Conservation (phyloP, 2,329 filamentous ascomycete species). For the Sclerotinia subarctica region DNA sequence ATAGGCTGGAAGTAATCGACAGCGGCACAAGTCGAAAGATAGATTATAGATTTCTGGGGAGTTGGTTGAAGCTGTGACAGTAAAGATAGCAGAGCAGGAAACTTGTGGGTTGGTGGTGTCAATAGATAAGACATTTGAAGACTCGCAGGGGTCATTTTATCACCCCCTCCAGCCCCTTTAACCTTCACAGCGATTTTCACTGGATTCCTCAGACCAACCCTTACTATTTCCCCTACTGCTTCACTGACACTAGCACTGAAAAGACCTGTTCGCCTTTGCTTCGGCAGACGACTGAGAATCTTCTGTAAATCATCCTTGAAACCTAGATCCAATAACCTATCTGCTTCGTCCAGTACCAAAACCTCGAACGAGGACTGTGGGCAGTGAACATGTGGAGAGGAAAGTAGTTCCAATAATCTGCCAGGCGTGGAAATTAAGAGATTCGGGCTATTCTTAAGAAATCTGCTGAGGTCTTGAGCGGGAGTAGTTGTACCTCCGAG, state of each 20-base stretch:
- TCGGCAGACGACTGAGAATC: slow-evolving; percentile 80
- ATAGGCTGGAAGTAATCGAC: slow-evolving; percentile 92
- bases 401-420: slow-evolving; percentile 80
- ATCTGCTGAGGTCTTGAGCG: slow-evolving; percentile 81
- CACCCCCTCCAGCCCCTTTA: slow-evolving; percentile 68
- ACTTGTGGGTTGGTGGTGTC: slow-evolving; percentile 72
- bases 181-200: slow-evolving; percentile 95
- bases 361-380: slow-evolving; percentile 87
- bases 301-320: slow-evolving; percentile 89
- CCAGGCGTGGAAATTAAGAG: slow-evolving; percentile 89
- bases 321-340: slow-evolving; percentile 85
- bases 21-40: slow-evolving; percentile 87
- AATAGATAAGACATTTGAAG: slow-evolving; percentile 86
- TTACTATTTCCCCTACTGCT: slow-evolving; percentile 87
- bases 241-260: slow-evolving; percentile 97
- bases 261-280: slow-evolving; percentile 87
- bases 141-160: slow-evolving; percentile 85
- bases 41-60: slow-evolving; percentile 84
- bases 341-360: slow-evolving; percentile 90
- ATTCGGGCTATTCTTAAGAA: slow-evolving; percentile 81
- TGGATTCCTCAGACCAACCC: slow-evolving; percentile 87
- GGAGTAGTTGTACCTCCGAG: slow-evolving; percentile 78
- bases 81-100: slow-evolving; percentile 69
- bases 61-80: slow-evolving; percentile 66
- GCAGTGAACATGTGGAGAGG: slow-evolving; percentile 82